Evolutionary conservation across 768 basidiomycete genomes (phyloP).

Genomic region (Fomitopsis serialis): DNA sequence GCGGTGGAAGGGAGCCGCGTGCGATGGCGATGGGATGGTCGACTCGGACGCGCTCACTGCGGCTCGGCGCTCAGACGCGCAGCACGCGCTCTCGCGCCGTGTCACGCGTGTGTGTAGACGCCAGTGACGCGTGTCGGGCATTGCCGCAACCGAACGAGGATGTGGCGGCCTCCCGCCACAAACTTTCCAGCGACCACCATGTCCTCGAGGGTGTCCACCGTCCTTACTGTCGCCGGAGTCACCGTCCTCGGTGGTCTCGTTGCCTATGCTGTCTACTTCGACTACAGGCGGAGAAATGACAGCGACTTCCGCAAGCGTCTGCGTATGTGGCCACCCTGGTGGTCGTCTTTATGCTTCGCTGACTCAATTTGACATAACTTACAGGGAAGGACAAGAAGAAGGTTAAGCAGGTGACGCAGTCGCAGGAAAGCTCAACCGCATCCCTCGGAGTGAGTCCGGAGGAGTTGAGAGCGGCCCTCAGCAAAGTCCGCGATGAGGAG

Average conservation of each 20-base stretch:
- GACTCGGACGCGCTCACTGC: no score
- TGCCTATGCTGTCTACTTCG: conserved; percentile 90
- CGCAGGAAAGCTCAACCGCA: conserved; percentile 14
- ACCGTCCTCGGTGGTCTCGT: conserved; percentile 49
- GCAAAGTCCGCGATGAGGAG: conserved; percentile 63
- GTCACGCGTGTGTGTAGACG: background rate
- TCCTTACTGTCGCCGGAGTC: conserved; percentile 36
- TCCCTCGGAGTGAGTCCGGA: conserved; percentile 25
- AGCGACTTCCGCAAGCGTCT: conserved; percentile 82
- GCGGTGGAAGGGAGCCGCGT: no score
- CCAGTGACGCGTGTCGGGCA: conserved; percentile 4
- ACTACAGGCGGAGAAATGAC: conserved; percentile 90
- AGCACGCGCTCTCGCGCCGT: conserved; percentile 3
- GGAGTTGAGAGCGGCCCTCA: conserved; percentile 59
- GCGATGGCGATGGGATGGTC: background rate
- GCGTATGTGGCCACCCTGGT: conserved; percentile 44
- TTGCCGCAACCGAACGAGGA: conserved; percentile 5
- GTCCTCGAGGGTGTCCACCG: conserved; percentile 29
- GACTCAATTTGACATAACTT: background rate
- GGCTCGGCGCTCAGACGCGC: conserved; percentile 1
- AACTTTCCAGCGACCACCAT: conserved; percentile 18
- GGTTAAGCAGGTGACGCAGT: conserved; percentile 57
- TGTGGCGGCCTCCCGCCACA: conserved; percentile 7
- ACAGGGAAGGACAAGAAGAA: conserved; percentile 92
- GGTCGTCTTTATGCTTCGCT: conserved; percentile 8